A percentile compares a stretch with the other conserved stretches of the same genome.
Conservation (phyloP, 352 stramenopile species). For the Globisporangium apiculatum region DNA sequence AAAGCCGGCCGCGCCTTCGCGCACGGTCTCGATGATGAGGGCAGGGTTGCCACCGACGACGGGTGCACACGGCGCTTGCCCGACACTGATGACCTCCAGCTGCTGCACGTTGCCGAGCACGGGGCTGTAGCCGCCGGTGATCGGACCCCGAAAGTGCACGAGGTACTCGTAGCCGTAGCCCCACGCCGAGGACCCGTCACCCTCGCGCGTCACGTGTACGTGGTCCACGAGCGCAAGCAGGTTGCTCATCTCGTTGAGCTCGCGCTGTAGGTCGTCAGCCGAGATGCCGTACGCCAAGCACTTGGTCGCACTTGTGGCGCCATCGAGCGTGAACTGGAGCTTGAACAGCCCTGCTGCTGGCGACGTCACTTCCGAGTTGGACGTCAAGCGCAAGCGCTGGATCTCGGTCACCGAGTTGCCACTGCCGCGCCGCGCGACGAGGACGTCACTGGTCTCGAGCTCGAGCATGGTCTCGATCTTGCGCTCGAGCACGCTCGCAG, state of each 20-base stretch:
- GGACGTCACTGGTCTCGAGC: constrained; percentile 33
- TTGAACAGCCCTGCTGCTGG: constrained; percentile 43
- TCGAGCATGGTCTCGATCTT: constrained; percentile 23
- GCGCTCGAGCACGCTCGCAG: constrained; percentile 34
- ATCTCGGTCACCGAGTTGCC: constrained; percentile 60
- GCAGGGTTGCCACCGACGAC: constrained; percentile 39
- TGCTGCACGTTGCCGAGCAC: constrained; percentile 51
- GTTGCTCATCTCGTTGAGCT: constrained; percentile 54
- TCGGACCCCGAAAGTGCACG: constrained; percentile 50
- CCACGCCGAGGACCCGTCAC: constrained; percentile 54
- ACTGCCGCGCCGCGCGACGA: constrained; percentile 52
- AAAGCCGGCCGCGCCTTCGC: constrained; percentile 44
- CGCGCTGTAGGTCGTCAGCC: constrained; percentile 41
- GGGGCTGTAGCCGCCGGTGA: constrained; percentile 44
- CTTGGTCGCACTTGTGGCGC: constrained; percentile 31
- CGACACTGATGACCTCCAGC: constrained; percentile 49
- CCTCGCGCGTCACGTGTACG: constrained; percentile 56
- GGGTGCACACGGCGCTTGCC: constrained; percentile 25
- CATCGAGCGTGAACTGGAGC: constrained; percentile 53
- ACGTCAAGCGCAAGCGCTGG: constrained; percentile 61
- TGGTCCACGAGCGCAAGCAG: constrained; percentile 31
- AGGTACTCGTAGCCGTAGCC: constrained; percentile 78
- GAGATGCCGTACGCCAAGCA: constrained; percentile 77
- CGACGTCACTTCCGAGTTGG: constrained; percentile 50
- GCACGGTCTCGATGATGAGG: constrained; percentile 63